Evolutionary conservation across 2,329 filamentous ascomycete species (phyloP).

Genomic region (Fusarium guadeloupense): DNA sequence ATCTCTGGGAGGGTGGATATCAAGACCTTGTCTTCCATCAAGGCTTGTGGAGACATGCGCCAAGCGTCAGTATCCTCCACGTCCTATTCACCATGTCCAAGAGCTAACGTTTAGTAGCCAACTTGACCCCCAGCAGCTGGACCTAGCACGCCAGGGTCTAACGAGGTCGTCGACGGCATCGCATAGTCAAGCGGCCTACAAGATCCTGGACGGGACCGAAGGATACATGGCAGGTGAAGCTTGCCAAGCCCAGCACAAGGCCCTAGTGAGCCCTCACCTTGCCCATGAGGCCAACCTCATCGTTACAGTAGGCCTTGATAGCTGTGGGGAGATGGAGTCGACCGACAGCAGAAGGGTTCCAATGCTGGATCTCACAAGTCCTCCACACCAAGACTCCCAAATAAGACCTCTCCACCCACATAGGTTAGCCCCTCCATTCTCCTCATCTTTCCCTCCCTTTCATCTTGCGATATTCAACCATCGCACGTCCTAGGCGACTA

Average conservation of each 20-base stretch:
- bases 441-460: conserved; percentile 39
- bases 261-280: conserved; percentile 27
- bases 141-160: conserved; percentile 26
- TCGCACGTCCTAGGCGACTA: conserved; percentile 40
- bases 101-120: conserved; percentile 29
- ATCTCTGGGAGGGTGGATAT: conserved; percentile 34
- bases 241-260: neutral
- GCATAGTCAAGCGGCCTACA: conserved; percentile 28
- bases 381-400: conserved; percentile 42
- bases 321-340: conserved; percentile 43
- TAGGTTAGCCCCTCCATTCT: conserved; percentile 43
- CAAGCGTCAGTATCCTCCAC: conserved; percentile 33
- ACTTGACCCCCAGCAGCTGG: conserved; percentile 24
- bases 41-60: conserved; percentile 34
- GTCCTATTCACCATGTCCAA: conserved; percentile 35
- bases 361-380: conserved; percentile 40
- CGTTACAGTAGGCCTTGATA: conserved; percentile 31
- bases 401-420: conserved; percentile 47
- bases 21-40: conserved; percentile 31
- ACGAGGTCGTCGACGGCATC: conserved; percentile 29
- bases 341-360: conserved; percentile 33
- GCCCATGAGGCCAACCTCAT: conserved; percentile 36
- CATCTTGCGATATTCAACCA: conserved; percentile 38
- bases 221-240: conserved; percentile 35
- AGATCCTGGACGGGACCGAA: conserved; percentile 37